Evolutionary conservation across 805 yeast species (phyloP), one percentile per base, ranked within the genome.

Genomic region (Spathaspora arborariae): DNA sequence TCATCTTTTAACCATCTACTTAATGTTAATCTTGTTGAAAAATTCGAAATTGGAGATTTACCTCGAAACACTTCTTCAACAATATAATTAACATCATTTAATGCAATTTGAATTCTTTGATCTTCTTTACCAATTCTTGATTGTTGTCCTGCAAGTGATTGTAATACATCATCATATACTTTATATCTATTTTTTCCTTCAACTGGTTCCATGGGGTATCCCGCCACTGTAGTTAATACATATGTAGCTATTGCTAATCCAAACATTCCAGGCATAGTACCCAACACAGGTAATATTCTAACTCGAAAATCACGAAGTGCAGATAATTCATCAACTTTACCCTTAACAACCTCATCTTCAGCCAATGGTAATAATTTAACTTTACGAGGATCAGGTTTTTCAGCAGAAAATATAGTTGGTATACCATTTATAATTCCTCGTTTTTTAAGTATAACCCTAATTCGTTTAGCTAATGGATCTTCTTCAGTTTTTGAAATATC

Each of bases 211-310:
- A 85, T 81, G 20, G 95, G 94, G 62, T 94, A 94, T 1, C 94
- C 97, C 1, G 96, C 82, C 7, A 89, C 81, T 3, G 77, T 67
- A 1, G 96, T 86, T 30, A 94, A 66, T 19, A 94, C 71, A 67
- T 88, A 84, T 0, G 97, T 85, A 2, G 96, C 95, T 47, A 92
- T 78, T 0, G 96, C 80, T 41, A 94, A 75, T 1, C 98, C 99
- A 70, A 94, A 94, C 67, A 92, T 85, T 8, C 94, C 97, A 1
- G 99, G 99, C 85, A 94, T 82, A 0, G 99, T 88, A 2, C 99
- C 98, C 52, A 94, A 69, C 0, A 94, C 99, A 0, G 99, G 99
- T 47, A 94, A 74, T 41, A 94, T 92, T 56, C 99, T 76, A 9
- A 91, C 97, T 56, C 99, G 78, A 72, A 94, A 94, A 67, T 89